Evolutionary conservation across 148 eudicot species (phyloP).

Genomic region (Beta vulgaris): DNA sequence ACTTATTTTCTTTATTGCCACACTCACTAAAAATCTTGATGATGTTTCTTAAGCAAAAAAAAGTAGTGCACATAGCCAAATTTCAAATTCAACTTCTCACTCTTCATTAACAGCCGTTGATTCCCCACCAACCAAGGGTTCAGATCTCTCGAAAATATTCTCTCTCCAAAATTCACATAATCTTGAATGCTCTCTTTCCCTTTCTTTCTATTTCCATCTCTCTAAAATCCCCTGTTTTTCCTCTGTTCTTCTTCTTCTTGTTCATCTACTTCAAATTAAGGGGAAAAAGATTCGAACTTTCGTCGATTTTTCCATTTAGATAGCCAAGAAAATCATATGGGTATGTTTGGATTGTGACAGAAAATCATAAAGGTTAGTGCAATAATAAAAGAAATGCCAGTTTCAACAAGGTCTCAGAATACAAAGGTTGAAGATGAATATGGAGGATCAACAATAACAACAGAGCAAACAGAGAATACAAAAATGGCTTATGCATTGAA

Average conservation of each 20-base stretch:
- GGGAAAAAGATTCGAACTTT: conserved; percentile 8
- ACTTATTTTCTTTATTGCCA: conserved; percentile 6
- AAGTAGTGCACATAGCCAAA: neutral
- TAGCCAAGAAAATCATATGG: conserved; percentile 27
- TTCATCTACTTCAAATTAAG: neutral
- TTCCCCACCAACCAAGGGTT: conserved; percentile 34
- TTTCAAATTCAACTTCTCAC: conserved; percentile 10
- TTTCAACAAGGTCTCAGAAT: conserved; percentile 75
- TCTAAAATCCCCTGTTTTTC: conserved; percentile 8
- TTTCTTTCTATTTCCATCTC: conserved; percentile 4
- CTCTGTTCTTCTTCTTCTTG: conserved; percentile 1
- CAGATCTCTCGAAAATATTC: conserved; percentile 27
- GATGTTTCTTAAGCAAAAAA: neutral
- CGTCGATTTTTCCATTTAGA: conserved; percentile 34
- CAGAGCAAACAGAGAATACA: conserved; percentile 28
- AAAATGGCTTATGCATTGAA: conserved; percentile 34
- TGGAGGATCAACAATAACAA: conserved; percentile 19
- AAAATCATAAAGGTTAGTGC: neutral
- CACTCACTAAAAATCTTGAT: neutral
- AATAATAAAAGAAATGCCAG: conserved; percentile 53
- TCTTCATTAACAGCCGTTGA: conserved; percentile 34
- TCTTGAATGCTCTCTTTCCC: conserved; percentile 13
- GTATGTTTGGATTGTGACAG: conserved; percentile 38
- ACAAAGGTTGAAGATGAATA: conserved; percentile 31
- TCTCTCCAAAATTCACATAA: conserved; percentile 27